Base-by-base conservation (phyloP, 805 yeast genomes). In the Kuraishia borneana region DNA sequence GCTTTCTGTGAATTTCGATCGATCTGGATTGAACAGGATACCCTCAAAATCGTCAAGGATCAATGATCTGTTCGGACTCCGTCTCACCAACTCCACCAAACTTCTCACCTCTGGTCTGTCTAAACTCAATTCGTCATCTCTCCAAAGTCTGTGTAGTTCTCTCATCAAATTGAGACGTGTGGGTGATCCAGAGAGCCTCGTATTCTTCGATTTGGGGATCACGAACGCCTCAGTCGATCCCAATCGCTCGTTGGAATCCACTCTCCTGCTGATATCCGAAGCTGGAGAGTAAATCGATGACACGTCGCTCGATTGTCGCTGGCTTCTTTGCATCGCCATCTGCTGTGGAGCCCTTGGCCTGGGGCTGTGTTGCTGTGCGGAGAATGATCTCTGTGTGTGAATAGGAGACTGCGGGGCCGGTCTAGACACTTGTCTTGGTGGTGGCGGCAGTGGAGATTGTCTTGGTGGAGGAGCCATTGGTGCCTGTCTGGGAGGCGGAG, bases 271-370 rank as follows among this genome's bases (percentile, higher is more conserved):
- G 16, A 25, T 25, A 13, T 25, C 28, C 6, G 16, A 12, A 12
- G 28, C 28, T 25, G 28, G 28, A 25, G 28, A 6, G 28, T 25
- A 25, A 7, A 25, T 25, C 28, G 28, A 25, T 16, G 28, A 25
- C 16, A 16, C 7, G 16, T 12, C 8, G 12, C 6, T 6, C 12
- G 7, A 12, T 21, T 10, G 7, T 25, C 16, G 6, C 12, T 12
- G 6, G 16, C 7, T 6, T 12, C 28, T 25, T 12, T 12, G 13
- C 7, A 25, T 6, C 6, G 8, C 28, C 7, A 25, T 8, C 16
- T 25, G 28, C 16, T 25, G 28, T 13, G 28, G 28, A 25, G 28
- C 28, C 13, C 13, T 25, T 6, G 28, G 28, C 16, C 28, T 12
- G 12, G 28, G 16, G 28, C 28, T 25, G 16, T 6, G 13, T 6